Evolutionary conservation across 2,329 filamentous ascomycete genomes (phyloP).

Genomic region (Epichloe gansuensis): DNA sequence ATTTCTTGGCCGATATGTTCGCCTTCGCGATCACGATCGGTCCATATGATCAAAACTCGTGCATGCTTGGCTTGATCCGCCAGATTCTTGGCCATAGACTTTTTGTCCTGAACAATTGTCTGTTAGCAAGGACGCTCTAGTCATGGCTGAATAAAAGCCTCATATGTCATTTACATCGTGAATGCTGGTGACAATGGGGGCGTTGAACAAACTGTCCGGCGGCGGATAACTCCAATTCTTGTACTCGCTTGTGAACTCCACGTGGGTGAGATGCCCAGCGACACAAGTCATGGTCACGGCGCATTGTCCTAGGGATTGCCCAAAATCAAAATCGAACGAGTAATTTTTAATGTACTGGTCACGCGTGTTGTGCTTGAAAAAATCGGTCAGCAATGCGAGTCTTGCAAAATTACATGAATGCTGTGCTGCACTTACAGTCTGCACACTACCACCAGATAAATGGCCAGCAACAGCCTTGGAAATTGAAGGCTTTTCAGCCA

Average conservation of each 20-base stretch:
- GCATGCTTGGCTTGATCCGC: conserved; percentile 59
- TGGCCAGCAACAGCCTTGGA: conserved; percentile 88
- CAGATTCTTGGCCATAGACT: conserved; percentile 74
- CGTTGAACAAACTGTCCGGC: conserved; percentile 68
- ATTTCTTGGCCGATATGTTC: conserved; percentile 94
- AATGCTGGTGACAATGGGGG: conserved; percentile 57
- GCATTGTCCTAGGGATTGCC: conserved; percentile 64
- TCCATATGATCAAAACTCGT: conserved; percentile 88
- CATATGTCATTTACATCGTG: conserved; percentile 38
- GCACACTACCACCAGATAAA: conserved; percentile 62
- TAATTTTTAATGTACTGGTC: conserved; percentile 88
- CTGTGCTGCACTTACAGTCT: conserved; percentile 42
- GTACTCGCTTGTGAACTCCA: conserved; percentile 63
- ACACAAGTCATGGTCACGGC: conserved; percentile 91
- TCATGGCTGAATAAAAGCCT: not conserved
- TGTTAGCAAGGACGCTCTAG: not conserved
- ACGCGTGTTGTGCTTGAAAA: conserved; percentile 48
- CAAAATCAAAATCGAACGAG: conserved; percentile 80
- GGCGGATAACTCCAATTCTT: conserved; percentile 72
- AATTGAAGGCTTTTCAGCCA: conserved; percentile 71
- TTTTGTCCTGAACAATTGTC: conserved; percentile 50
- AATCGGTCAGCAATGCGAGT: conserved; percentile 10
- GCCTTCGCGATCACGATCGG: conserved; percentile 94
- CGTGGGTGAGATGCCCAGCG: conserved; percentile 69
- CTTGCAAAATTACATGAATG: not conserved